Conservation (phyloP, 1,139 yeast species). For the Kodamaea fungicola region DNA sequence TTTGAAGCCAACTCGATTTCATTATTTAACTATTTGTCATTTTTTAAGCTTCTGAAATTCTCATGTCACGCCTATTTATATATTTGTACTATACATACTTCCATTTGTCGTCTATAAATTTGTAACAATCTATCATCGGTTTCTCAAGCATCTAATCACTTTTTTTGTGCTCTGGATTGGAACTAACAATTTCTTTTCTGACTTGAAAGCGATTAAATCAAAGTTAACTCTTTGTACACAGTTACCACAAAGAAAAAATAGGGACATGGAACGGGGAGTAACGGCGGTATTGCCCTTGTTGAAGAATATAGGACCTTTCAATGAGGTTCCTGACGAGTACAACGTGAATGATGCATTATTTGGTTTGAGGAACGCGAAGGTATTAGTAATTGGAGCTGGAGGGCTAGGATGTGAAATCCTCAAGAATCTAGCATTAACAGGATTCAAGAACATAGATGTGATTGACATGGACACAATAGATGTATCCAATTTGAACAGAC, state of each 20-base stretch:
- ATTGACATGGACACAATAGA: slow-evolving; percentile 97
- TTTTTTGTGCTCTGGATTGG: too few relatives aligned
- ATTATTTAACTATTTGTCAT: too few relatives aligned
- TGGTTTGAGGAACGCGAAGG: slow-evolving; percentile 28
- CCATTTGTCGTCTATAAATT: too few relatives aligned
- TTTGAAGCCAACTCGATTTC: too few relatives aligned
- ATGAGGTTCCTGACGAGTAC: slow-evolving; percentile 40
- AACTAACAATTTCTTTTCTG: too few relatives aligned
- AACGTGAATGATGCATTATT: slow-evolving; percentile 19
- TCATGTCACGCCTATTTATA: too few relatives aligned
- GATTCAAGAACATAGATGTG: slow-evolving; percentile 71
- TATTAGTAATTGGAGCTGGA: slow-evolving; percentile 83
- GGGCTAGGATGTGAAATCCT: slow-evolving; percentile 94
- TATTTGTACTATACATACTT: too few relatives aligned
- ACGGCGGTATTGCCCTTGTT: slow-evolving; percentile 25
- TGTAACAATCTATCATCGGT: too few relatives aligned
- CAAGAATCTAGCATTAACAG: slow-evolving; percentile 76
- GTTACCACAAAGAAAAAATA: not conserved
- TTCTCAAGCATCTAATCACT: too few relatives aligned
- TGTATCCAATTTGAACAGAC: slow-evolving; percentile 83
- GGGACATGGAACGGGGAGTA: slow-evolving; percentile 6
- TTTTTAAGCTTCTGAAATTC: too few relatives aligned
- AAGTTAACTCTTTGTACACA: too few relatives aligned
- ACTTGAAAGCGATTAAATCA: too few relatives aligned
- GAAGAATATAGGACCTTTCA: slow-evolving; percentile 35